Conservation (phyloP, 2,329 filamentous ascomycete species). For the Alternaria triticimaculans region DNA sequence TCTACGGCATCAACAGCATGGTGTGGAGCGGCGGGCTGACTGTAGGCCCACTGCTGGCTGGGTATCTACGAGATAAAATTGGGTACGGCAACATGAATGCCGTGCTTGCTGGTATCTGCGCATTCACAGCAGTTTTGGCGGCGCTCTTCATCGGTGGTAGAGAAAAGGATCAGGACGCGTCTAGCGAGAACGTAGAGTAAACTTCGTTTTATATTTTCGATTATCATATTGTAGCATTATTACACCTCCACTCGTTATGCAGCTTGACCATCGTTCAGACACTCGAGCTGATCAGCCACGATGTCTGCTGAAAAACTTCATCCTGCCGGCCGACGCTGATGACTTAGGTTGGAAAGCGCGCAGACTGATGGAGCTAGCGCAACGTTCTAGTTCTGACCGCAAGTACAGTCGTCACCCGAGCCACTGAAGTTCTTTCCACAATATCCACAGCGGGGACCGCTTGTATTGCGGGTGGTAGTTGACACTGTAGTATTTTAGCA, state of each 20-base stretch:
- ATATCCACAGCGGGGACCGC: neutral
- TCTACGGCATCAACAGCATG: constrained; percentile 70
- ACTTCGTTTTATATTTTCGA: too few species aligned
- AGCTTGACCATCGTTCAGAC: too few species aligned
- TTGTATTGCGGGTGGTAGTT: neutral
- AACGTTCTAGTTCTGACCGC: neutral
- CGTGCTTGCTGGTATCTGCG: constrained; percentile 56
- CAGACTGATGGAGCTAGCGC: too few species aligned
- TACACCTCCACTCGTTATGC: too few species aligned
- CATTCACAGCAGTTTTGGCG: constrained; percentile 52
- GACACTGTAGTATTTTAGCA: neutral
- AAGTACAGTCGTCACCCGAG: neutral
- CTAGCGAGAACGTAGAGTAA: neutral
- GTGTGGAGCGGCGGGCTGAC: constrained; percentile 66
- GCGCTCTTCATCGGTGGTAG: constrained; percentile 54
- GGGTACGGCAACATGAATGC: constrained; percentile 67
- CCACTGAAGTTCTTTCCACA: neutral
- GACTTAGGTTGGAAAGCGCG: too few species aligned
- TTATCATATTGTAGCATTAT: too few species aligned
- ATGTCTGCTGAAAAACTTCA: too few species aligned
- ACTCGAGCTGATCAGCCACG: too few species aligned
- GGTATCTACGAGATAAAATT: constrained; percentile 57
- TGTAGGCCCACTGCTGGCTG: constrained; percentile 65
- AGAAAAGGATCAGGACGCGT: neutral
- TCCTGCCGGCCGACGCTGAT: too few species aligned